These are phyloP conservation scores for Cystofilobasidium bisporidii DNA, from an alignment of 768 basidiomycete genomes.

Conservation along the genomic window DNA sequence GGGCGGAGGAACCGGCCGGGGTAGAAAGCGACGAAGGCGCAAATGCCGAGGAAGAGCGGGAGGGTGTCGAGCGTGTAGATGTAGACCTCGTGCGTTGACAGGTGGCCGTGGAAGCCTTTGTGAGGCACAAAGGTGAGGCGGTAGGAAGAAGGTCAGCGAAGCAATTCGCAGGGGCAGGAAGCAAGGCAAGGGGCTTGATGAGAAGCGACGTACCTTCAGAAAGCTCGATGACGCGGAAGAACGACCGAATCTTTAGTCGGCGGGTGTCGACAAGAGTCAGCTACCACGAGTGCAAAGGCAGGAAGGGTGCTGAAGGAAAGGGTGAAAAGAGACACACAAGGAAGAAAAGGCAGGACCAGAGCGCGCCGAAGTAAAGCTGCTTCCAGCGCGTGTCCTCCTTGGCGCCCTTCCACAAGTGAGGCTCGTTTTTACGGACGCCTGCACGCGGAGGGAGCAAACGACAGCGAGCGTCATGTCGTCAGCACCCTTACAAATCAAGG, in stretches of 20 bases:
- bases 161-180: too few species aligned
- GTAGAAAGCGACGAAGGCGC: constrained; percentile 24
- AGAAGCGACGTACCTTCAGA: too few species aligned
- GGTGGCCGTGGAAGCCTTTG: constrained; percentile 2
- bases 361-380: constrained; percentile 12
- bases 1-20: constrained; percentile 21
- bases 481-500: too few species aligned
- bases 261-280: neutral
- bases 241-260: constrained; percentile 12
- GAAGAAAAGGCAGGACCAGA: constrained; percentile 39
- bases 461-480: neutral
- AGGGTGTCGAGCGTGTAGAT: constrained; percentile 23
- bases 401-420: constrained; percentile 19
- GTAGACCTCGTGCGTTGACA: constrained; percentile 11
- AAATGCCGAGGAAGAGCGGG: constrained; percentile 20
- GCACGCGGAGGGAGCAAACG: constrained; percentile 1
- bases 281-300: neutral
- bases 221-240: constrained; percentile 20
- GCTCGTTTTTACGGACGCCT: constrained; percentile 23
- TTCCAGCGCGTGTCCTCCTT: constrained; percentile 19
- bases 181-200: too few species aligned
- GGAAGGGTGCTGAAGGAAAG: neutral
- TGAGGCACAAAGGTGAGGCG: too few species aligned
- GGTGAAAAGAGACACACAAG: constrained; percentile 47
- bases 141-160: too few species aligned